Evolutionary conservation across 345 rosid genomes (phyloP).

Genomic region (Citropsis articulata): DNA sequence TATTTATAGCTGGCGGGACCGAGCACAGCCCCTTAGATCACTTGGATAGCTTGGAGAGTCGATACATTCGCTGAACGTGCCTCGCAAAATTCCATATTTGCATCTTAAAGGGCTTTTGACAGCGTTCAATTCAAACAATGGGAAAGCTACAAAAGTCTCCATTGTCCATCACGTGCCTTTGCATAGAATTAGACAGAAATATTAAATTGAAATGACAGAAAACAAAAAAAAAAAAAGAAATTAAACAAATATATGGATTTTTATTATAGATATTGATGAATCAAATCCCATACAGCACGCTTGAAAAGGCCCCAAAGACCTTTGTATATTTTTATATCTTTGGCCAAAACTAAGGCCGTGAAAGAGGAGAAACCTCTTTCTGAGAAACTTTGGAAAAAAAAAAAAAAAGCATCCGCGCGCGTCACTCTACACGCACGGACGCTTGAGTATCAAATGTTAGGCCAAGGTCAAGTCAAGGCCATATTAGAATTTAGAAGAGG

Average conservation of each 20-base stretch:
- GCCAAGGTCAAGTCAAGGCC: conserved; percentile 29
- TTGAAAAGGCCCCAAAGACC: conserved; percentile 54
- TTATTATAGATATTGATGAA: conserved; percentile 24
- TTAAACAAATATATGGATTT: neutral
- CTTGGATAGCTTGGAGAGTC: neutral
- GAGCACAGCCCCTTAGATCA: conserved; percentile 16
- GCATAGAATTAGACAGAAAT: neutral
- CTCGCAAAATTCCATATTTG: conserved; percentile 25
- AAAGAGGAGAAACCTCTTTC: conserved; percentile 14
- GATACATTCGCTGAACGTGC: neutral
- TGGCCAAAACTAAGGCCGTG: conserved; percentile 30
- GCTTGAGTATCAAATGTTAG: conserved; percentile 18
- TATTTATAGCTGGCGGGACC: conserved; percentile 43
- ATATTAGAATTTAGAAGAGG: conserved; percentile 21
- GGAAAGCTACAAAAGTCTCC: conserved; percentile 47
- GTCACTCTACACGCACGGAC: conserved; percentile 31
- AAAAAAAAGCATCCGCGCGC: conserved; percentile 22
- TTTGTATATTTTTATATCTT: conserved; percentile 15
- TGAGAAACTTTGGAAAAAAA: neutral
- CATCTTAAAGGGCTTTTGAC: neutral
- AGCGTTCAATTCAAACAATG: conserved; percentile 25
- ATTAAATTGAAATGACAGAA: too few relatives aligned
- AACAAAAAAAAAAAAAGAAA: neutral
- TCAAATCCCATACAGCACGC: conserved; percentile 32
- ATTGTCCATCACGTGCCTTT: conserved; percentile 47